These are phyloP conservation scores for Chytriomyces sp. DNA, from an alignment of 192 early-diverging fungal genomes.

Conservation along the genomic window DNA sequence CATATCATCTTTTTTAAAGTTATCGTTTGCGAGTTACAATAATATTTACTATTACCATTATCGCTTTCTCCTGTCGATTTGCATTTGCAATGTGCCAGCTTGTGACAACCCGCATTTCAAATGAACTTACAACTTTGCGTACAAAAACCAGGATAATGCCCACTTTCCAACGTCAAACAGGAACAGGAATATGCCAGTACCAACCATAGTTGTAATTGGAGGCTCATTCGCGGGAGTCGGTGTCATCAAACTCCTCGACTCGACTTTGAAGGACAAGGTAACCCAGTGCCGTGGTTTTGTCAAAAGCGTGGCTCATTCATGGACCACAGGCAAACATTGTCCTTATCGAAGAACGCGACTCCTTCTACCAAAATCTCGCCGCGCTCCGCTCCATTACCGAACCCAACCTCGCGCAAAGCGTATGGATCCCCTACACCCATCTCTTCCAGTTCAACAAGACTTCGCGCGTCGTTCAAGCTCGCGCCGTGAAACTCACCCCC, in stretches of 20 bases:
- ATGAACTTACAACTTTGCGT: no score
- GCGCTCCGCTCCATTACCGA: constrained; percentile 38
- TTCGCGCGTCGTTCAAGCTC: constrained; percentile 53
- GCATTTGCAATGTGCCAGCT: no score
- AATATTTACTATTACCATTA: no score
- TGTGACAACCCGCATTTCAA: no score
- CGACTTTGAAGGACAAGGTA: constrained; percentile 15
- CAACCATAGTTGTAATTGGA: constrained; percentile 24
- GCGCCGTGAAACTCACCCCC: constrained; percentile 40
- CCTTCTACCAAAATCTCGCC: constrained; percentile 10
- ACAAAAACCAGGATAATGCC: no score
- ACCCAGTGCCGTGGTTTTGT: not conserved
- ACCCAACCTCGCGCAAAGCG: constrained; percentile 24
- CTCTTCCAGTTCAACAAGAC: constrained; percentile 31
- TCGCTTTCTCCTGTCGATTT: no score
- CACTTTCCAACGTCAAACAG: no score
- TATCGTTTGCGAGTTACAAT: no score
- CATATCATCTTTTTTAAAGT: no score
- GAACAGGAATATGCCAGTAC: not conserved
- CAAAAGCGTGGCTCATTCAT: not conserved
- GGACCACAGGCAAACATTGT: constrained; percentile 11
- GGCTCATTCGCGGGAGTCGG: constrained; percentile 27
- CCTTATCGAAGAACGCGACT: constrained; percentile 17
- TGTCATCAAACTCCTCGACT: not conserved
- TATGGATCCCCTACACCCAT: constrained; percentile 44